Evolutionary conservation across 2,329 filamentous ascomycete genomes (phyloP).

Genomic region (Venturia nashicola): DNA sequence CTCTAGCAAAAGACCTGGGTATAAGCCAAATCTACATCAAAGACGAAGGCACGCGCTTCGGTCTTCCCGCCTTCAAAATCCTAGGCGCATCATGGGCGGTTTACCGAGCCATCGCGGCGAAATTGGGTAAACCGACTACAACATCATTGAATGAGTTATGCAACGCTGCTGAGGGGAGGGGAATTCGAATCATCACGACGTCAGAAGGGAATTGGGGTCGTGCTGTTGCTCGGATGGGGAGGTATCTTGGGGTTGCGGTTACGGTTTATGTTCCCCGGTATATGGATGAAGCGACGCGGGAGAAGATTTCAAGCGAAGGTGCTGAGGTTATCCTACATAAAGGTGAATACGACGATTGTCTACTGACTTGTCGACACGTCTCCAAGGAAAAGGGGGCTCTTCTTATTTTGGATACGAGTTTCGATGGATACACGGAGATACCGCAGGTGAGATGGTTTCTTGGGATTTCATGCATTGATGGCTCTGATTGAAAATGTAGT

Average conservation of each 20-base stretch:
- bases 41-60: slow-evolving; percentile 56
- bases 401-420: slow-evolving; percentile 57
- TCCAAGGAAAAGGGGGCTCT: slow-evolving; percentile 32
- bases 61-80: slow-evolving; percentile 67
- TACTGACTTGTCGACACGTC: slow-evolving; percentile 36
- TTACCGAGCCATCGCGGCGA: slow-evolving; percentile 41
- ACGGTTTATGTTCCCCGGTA: slow-evolving; percentile 51
- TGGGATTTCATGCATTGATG: background rate
- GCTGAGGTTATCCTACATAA: slow-evolving; percentile 44
- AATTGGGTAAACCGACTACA: slow-evolving; percentile 31
- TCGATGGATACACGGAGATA: slow-evolving; percentile 53
- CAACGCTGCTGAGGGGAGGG: slow-evolving; percentile 17
- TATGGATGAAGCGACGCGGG: slow-evolving; percentile 42
- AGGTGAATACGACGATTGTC: slow-evolving; percentile 53
- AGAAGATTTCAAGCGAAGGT: slow-evolving; percentile 48
- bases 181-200: slow-evolving; percentile 44
- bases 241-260: slow-evolving; percentile 41
- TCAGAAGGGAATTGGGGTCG: slow-evolving; percentile 71
- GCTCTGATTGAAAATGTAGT: slow-evolving; percentile 26
- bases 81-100: slow-evolving; percentile 66
- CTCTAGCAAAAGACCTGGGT: slow-evolving; percentile 45
- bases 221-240: slow-evolving; percentile 57
- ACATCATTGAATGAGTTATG: slow-evolving; percentile 34
- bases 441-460: slow-evolving; percentile 34
- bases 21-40: slow-evolving; percentile 52